Conservation (phyloP, 176 grass and related monocot species). For the Neostapfia colusana region DNA sequence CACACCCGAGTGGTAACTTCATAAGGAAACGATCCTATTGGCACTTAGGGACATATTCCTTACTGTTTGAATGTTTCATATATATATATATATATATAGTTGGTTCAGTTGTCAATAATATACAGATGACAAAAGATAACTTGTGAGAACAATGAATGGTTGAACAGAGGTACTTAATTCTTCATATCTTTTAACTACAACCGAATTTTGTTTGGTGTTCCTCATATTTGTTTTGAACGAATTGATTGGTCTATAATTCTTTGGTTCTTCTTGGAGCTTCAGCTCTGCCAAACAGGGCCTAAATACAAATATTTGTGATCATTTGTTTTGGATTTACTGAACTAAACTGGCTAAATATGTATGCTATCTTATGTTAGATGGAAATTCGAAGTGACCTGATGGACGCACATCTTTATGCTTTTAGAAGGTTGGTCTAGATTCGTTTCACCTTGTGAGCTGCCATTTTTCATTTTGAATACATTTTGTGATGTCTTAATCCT, state of each 20-base stretch:
- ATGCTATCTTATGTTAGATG: slow-evolving; percentile 58
- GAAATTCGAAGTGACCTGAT: slow-evolving; percentile 97
- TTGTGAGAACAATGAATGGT: neutral
- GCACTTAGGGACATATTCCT: slow-evolving; percentile 1
- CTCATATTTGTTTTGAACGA: neutral
- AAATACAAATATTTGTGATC: neutral
- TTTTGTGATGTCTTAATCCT: neutral
- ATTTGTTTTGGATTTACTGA: neutral
- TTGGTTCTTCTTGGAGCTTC: neutral
- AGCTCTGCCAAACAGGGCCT: neutral
- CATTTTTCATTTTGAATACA: neutral
- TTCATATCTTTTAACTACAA: neutral
- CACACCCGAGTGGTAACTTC: neutral
- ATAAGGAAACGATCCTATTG: neutral
- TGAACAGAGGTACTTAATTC: neutral
- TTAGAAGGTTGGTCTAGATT: slow-evolving; percentile 69
- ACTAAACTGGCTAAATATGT: slow-evolving; percentile 31
- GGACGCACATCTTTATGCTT: slow-evolving; percentile 99
- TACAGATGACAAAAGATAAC: neutral
- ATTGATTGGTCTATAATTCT: neutral
- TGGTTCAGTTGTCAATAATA: neutral
- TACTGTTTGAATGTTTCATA: neutral
- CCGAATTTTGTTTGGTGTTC: neutral
- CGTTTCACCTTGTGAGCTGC: slow-evolving; percentile 10
- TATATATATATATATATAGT: neutral